phyloP scores from a whole-genome alignment of 2,329 filamentous ascomycete genomes.

The Harringtonia aguacate region DNA sequence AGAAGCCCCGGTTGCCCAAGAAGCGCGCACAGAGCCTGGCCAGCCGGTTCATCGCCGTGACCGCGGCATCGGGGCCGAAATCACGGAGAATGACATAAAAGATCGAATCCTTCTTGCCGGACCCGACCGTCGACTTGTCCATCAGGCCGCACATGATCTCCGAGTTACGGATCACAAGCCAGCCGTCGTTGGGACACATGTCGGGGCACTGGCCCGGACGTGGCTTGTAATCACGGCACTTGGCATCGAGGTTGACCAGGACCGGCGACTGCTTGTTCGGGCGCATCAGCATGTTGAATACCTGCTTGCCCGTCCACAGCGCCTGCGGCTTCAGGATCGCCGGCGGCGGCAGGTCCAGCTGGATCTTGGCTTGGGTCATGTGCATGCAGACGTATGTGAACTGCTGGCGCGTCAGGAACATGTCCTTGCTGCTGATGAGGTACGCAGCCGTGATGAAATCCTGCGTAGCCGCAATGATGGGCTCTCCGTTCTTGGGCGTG shows the following conservation, averaged over 20 bases:
- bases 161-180: constrained; percentile 88
- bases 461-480: constrained; percentile 97
- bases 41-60: constrained; percentile 85
- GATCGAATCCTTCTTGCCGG: constrained; percentile 94
- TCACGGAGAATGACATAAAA: constrained; percentile 96
- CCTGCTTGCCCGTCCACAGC: constrained; percentile 90
- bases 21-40: constrained; percentile 83
- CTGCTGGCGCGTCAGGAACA: constrained; percentile 78
- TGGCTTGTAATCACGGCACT: constrained; percentile 72
- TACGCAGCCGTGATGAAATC: constrained; percentile 98
- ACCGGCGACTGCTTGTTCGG: constrained; percentile 79
- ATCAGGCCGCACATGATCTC: constrained; percentile 96
- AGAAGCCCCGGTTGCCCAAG: constrained; percentile 86
- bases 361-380: constrained; percentile 67
- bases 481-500: constrained; percentile 94
- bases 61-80: constrained; percentile 81
- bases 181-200: constrained; percentile 79
- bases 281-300: constrained; percentile 75
- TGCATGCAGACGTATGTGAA: constrained; percentile 88
- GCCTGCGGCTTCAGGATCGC: constrained; percentile 75
- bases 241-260: constrained; percentile 83
- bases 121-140: constrained; percentile 96
- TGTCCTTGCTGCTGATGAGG: constrained; percentile 81
- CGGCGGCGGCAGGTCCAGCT: constrained; percentile 77
- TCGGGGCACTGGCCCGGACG: constrained; percentile 48